Base-by-base conservation (phyloP, 163 green algal species). In the Scenedesmus sp. region DNA sequence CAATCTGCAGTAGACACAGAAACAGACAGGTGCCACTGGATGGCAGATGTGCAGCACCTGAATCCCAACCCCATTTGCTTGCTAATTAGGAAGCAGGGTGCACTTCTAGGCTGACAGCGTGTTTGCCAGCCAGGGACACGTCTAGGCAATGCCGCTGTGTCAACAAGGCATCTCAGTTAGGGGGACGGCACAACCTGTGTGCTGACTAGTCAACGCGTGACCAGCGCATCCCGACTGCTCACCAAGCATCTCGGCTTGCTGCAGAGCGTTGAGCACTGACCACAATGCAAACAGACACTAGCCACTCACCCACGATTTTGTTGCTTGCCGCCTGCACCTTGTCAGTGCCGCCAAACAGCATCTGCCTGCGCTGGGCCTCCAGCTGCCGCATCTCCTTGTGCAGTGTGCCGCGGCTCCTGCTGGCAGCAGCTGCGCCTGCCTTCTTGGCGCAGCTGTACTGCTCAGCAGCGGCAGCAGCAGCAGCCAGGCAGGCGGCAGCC, bases 401-500 rank as follows among this genome's bases (percentile, higher is more conserved):
- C 40, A 88, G 24, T 35, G 37, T 46, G 35, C 72, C 37, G 9
- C 72, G 72, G 26, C 59, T 68, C 40, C 49, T 81, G 37, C 40
- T 56, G 4, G 35, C 68, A 46, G 70, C 43, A 37, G 30, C 44
- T 10, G 70, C 68, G n/a, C 44, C 43, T 6, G 46, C 44, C 37
- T 33, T 33, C 43, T 83, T 83, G 68, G 44, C 73, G 68, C 30
- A 26, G 18, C 42, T 40, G 44, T 83, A 83, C 68, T 76, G 44
- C 46, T 72, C 44, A 46, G 30, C 85, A 51, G 70, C 85, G 26
- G 30, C 46, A 35, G 15, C 26, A 40, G 85, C 85, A 89, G 85
- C 85, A 56, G 85, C 68, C 40, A 89, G 30, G 40, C 70, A 83
- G 24, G 85, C 85, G 13, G 68, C 85, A 18, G 85, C 85, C 73